Evolutionary conservation across 345 rosid species (phyloP).

Genomic region (Salix brachista): DNA sequence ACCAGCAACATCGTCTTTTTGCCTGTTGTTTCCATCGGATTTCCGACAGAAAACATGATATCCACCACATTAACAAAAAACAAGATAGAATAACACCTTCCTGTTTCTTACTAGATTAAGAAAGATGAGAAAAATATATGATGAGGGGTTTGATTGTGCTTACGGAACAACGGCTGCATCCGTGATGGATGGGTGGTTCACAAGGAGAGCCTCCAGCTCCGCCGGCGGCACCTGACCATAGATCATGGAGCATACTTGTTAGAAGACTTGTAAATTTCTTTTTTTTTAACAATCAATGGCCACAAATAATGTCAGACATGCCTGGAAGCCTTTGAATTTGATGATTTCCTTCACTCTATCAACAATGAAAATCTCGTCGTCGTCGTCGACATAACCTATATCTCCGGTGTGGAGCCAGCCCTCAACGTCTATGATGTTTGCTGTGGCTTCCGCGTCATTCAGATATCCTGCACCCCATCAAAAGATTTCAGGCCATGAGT

Average conservation of each 20-base stretch:
- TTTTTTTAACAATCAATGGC: too few relatives aligned
- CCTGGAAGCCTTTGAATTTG: constrained; percentile 94
- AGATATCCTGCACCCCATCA: constrained; percentile 45
- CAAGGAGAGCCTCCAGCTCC: constrained; percentile 78
- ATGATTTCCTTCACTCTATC: constrained; percentile 87
- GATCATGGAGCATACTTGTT: not conserved
- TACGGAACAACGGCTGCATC: constrained; percentile 97
- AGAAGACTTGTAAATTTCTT: too few relatives aligned
- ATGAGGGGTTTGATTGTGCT: constrained; percentile 17
- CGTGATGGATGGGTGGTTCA: constrained; percentile 59
- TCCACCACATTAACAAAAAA: too few relatives aligned
- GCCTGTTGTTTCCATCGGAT: constrained; percentile 28
- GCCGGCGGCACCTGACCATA: constrained; percentile 75
- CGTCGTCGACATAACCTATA: constrained; percentile 81
- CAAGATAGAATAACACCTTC: too few relatives aligned
- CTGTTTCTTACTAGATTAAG: too few relatives aligned
- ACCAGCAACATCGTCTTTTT: constrained; percentile 81
- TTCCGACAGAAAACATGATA: too few relatives aligned
- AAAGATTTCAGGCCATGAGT: too few relatives aligned
- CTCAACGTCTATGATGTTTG: constrained; percentile 60
- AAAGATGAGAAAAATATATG: not conserved
- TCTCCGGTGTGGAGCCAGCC: constrained; percentile 97
- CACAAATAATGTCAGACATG: not conserved
- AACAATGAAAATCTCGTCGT: constrained; percentile 73
- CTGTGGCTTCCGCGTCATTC: constrained; percentile 64